These are phyloP conservation scores for Marchantia polymorpha DNA, from an alignment of 225 moss, liverwort and hornwort species.

Conservation along the genomic window DNA sequence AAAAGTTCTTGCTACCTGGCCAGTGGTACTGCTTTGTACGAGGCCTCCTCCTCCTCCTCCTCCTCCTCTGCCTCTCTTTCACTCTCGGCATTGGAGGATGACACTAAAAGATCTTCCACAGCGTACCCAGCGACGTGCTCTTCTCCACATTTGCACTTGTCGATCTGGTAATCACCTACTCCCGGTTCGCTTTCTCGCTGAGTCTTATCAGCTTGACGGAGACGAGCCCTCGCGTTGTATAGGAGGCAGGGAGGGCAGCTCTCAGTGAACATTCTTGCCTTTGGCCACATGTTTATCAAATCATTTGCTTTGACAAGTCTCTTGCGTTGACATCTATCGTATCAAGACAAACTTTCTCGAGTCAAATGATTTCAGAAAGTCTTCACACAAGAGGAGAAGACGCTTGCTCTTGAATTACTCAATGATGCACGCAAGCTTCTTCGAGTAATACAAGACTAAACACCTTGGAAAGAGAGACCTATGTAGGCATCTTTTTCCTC, in stretches of 20 bases:
- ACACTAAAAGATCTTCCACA: no score
- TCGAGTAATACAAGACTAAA: background rate
- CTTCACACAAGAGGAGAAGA: background rate
- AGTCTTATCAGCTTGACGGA: background rate
- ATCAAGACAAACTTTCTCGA: background rate
- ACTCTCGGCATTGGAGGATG: no score
- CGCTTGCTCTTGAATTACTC: background rate
- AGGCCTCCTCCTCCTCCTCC: no score
- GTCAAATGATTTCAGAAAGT: background rate
- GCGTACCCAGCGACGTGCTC: no score
- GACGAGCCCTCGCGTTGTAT: background rate
- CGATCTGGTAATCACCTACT: background rate
- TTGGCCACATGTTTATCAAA: background rate
- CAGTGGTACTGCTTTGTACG: no score
- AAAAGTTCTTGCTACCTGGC: no score
- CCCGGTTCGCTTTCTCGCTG: background rate
- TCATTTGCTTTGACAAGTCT: background rate
- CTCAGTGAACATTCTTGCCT: background rate
- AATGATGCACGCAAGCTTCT: background rate
- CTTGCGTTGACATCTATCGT: background rate
- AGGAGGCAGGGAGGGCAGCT: background rate
- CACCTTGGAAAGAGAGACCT: background rate
- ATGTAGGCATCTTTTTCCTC: background rate
- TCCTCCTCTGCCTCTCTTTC: no score
- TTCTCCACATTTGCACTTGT: background rate